Base-by-base conservation (phyloP, 495 filamentous ascomycete genomes). In the Jackrogersella multiformis region DNA sequence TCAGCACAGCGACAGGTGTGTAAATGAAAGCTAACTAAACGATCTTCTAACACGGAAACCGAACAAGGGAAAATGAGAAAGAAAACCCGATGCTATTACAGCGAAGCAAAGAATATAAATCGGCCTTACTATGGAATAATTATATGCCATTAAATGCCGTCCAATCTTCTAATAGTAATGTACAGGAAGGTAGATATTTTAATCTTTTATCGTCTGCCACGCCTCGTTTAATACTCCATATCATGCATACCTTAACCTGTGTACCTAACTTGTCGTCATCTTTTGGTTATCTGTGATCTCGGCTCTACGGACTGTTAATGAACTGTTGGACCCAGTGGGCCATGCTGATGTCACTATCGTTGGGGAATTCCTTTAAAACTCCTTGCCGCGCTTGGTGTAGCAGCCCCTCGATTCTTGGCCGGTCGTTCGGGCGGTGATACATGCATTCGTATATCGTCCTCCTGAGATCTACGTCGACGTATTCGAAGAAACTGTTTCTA, bases 361-460 rank as follows among this genome's bases (percentile, higher is more conserved):
- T 18, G 5, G 10, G 1, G n/a, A 30, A 65, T 1, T 0, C 0
- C 32, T 23, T 61, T 10, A 21, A 1, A 15, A 35, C 1, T 8
- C 44, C 57, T 4, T 8, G 5, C 6, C 0, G 2, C 4, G 53
- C 61, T 32, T 70, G 67, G 4, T 2, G 9, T 3, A 66, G 32
- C 4, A 70, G 21, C 8, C 12, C 7, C 56, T 70, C 67, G 4
- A 70, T 34, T 2, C 34, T 45, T 10, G 67, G 61, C 7, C 61
- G 61, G 21, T 61, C 9, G 1, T 7, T 4, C n/a, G 51, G 67
- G 6, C 30, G 5, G 18, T 70, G 52, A 18, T 66, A 66, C 67
- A 70, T 70, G 51, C 61, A 61, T n/a, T 61, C 34, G 21, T 62
- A 66, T 12, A 70, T 28, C 12, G 34, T 36, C 15, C 1, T n/a